Conservation (phyloP, 805 yeast genomes). For the Aciculoconidium aculeatum region DNA sequence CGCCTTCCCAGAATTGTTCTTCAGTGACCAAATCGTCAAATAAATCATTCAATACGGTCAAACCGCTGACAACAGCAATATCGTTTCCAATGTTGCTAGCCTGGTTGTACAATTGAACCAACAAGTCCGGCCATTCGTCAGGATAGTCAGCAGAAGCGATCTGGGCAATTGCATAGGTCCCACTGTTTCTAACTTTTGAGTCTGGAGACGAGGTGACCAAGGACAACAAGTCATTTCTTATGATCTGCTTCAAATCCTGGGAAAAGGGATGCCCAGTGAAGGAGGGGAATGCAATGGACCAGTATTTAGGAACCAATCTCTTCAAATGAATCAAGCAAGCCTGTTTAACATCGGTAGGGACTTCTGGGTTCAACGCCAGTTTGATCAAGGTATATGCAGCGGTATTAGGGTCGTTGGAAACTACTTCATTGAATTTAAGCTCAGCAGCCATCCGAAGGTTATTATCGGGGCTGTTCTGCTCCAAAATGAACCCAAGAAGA, state of each 20-base stretch:
- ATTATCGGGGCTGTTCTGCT: conserved; percentile 45
- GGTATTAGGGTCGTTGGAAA: conserved; percentile 45
- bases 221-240: conserved; percentile 47
- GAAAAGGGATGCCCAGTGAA: conserved; percentile 61
- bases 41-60: conserved; percentile 63
- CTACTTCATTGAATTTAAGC: conserved; percentile 34
- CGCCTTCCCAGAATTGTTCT: conserved; percentile 76
- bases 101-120: conserved; percentile 41
- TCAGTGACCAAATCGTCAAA: conserved; percentile 84
- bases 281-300: conserved; percentile 82
- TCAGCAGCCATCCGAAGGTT: conserved; percentile 49
- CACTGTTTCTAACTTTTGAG: conserved; percentile 58
- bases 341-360: conserved; percentile 44
- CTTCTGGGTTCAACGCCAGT: conserved; percentile 28
- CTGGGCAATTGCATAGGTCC: conserved; percentile 73
- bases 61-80: conserved; percentile 45
- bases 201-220: conserved; percentile 40
- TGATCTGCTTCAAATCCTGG: conserved; percentile 43
- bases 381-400: conserved; percentile 38
- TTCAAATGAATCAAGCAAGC: conserved; percentile 62
- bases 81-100: conserved; percentile 26
- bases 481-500: conserved; percentile 8
- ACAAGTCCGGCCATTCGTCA: conserved; percentile 86
- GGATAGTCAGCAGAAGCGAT: conserved; percentile 89
- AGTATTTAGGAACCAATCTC: conserved; percentile 60